Percentiles rank a stretch among this genome's conserved stretches.
These are phyloP conservation scores for Teratosphaeriaceae sp. DNA, from an alignment of 2,329 filamentous ascomycete species.

Conservation along the genomic window DNA sequence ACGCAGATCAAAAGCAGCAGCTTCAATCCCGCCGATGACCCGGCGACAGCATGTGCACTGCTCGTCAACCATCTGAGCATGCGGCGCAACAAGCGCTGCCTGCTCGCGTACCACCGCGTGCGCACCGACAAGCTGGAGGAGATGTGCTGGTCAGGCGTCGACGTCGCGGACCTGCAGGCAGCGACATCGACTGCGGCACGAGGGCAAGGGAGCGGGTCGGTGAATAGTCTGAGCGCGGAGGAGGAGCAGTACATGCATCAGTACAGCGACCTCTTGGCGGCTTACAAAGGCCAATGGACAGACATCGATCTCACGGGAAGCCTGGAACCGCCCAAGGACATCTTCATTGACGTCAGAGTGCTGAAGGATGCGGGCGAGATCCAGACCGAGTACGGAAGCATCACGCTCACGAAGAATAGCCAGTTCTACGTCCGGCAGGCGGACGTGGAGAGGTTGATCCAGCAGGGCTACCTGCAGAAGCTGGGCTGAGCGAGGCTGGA, in stretches of 20 bases:
- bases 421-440: constrained; percentile 96
- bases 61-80: constrained; percentile 93
- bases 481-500: too few species aligned
- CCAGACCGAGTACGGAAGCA: constrained; percentile 97
- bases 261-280: constrained; percentile 86
- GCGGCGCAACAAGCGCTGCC: constrained; percentile 90
- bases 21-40: constrained; percentile 78
- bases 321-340: constrained; percentile 84
- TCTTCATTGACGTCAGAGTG: constrained; percentile 95
- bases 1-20: constrained; percentile 55
- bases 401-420: constrained; percentile 95
- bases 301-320: constrained; percentile 94
- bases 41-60: constrained; percentile 77
- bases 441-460: constrained; percentile 89
- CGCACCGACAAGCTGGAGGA: constrained; percentile 88
- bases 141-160: constrained; percentile 84
- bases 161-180: constrained; percentile 63
- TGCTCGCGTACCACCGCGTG: constrained; percentile 88
- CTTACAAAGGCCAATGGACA: constrained; percentile 97
- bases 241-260: constrained; percentile 94
- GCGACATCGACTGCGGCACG: constrained; percentile 32
- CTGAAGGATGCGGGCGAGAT: constrained; percentile 97
- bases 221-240: constrained; percentile 66
- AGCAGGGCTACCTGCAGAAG: constrained; percentile 90
- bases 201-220: constrained; percentile 8